Evolutionary conservation across 1,284 basidiomycete genomes (phyloP), one percentile per base, ranked within the genome.

Genomic region (Apiotrichum domesticum): DNA sequence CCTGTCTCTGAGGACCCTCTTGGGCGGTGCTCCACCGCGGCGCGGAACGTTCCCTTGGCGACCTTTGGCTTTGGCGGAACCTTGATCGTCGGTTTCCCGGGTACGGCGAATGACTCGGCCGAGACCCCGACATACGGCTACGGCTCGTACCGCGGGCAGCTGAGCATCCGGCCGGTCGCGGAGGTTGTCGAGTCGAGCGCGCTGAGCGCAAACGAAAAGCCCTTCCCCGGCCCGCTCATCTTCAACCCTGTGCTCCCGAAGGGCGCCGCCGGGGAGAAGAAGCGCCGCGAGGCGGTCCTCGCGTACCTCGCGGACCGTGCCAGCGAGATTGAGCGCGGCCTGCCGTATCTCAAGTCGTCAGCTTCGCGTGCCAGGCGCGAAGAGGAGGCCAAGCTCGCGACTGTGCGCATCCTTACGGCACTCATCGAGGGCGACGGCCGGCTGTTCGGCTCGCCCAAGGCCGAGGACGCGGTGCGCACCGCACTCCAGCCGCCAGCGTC

Each of bases 61-160:
- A 86, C 83, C 59, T 95, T 96, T 66, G 93, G 93, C 0, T 92
- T 93, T 68, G 90, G 90, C 34, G 93, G 92, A 11, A 87, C 86
- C 66, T 68, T 95, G 51, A 81, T 94, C 10, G 87, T 88, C 6
- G 91, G 87, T 70, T 94, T 94, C 79, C 90, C 93, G 56, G 84
- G 83, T 8, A 80, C 84, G 11, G 79, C 82, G 2, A 87, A 89
- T 68, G 84, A 88, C 43, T 86, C 88, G 0, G 83, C 85, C 4
- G 82, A 86, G 15, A 83, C 61, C 1, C 67, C 71, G 14, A 69
- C 70, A 3, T 77, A 77, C 57, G 75, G 75, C 2, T 75, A 75
- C 48, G 69, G 67, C 10, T 87, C 59, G 82, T 84, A 64, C 82
- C 85, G 45, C 84, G 87, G 69, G 2, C 83, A 84, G 46, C 76